Evolutionary conservation across 148 eudicot genomes (phyloP).

Genomic region (Vaccinium darrowii): DNA sequence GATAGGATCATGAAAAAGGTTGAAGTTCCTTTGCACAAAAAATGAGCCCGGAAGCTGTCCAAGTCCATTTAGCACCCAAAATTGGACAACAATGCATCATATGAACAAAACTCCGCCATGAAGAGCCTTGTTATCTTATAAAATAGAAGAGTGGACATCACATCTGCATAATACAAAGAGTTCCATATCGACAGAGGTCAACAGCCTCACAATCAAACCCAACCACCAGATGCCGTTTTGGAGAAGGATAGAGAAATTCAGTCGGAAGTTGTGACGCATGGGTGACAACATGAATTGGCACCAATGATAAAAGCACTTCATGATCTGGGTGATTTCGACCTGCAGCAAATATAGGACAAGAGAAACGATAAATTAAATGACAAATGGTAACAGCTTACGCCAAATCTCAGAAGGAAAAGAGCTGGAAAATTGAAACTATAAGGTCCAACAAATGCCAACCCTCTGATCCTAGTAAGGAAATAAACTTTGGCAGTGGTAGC

Average conservation of each 20-base stretch:
- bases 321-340: constrained; percentile 45
- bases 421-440: not conserved
- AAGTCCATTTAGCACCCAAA: not conserved
- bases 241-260: constrained; percentile 75
- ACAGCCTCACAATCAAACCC: constrained; percentile 99
- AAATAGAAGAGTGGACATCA: not conserved
- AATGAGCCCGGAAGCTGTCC: not conserved
- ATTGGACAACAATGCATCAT: not conserved
- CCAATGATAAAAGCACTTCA: constrained; percentile 38
- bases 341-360: constrained; percentile 13
- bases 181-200: constrained; percentile 84
- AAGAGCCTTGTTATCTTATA: not conserved
- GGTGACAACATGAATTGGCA: constrained; percentile 81
- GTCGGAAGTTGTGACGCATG: constrained; percentile 77
- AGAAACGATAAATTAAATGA: not conserved
- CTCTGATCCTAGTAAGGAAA: not conserved
- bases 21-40: not conserved
- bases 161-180: constrained; percentile 96
- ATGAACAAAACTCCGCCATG: not conserved
- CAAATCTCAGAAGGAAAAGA: constrained; percentile 4
- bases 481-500: not conserved
- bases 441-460: not conserved
- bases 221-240: constrained; percentile 55
- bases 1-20: not conserved
- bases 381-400: not conserved